Base-by-base conservation (phyloP, 2,329 filamentous ascomycete species). In the Bipolaris victoriae region DNA sequence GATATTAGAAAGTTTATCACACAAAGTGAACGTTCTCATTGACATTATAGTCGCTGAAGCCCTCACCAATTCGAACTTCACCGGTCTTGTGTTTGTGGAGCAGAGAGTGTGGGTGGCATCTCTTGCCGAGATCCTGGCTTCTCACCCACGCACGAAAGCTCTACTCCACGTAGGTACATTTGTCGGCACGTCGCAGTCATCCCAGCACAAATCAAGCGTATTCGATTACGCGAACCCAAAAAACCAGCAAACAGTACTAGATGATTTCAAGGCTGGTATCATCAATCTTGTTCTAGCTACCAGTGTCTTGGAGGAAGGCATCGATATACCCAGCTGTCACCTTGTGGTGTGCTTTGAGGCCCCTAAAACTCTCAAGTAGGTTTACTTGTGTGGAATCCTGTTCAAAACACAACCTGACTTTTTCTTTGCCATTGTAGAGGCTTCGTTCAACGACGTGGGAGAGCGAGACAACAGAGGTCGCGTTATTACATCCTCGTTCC, bases 401-500 rank as follows among this genome's bases (percentile, higher is more conserved):
- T 26, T 7, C 11, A 11, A 26, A 26, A 4, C n/a, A 2, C 3
- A 3, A 11, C 11, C 45, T 48, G 18, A 48, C 33, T 15, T 16
- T 15, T 7, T 24, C 6, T 16, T 5, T 15, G 37, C 3, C 33
- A 6, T 24, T 26, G 5, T 22, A 48, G 45, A 55, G 86, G 86
- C 0, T 90, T 87, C 64, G 79, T 90, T 2, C 88, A 90, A 67
- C 79, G 87, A 36, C 81, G 88, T 22, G 88, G 88, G 2, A 80
- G 88, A 59, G 88, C 88, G 15, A 80, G 88, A 47, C 82, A 83
- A 58, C 74, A 81, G 47, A 73, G 81, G 10, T 89, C 86, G 1
- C 82, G 82, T 57, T 84, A 83, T 72, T 80, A 78, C 53, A 71
- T 88, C 1, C 79, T 88, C 61, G 71, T 82, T 13, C 71, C 80